Percentiles rank a stretch among this genome's conserved stretches.
Conservation (phyloP, 176 grass and related monocot species). For the Bromus sterilis region DNA sequence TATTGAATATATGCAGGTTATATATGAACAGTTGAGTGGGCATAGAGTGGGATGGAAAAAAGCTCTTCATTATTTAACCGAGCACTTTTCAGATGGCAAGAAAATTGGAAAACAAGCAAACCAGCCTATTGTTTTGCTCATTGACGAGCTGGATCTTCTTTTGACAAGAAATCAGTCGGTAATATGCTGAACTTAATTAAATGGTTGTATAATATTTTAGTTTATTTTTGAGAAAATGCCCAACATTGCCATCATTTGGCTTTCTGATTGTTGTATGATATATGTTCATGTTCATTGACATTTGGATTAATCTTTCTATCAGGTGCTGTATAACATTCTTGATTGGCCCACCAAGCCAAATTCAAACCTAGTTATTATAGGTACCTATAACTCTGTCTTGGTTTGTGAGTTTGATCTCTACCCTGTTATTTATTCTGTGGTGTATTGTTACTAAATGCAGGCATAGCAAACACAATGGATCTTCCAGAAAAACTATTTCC, state of each 20-base stretch:
- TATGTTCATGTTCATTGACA: not conserved
- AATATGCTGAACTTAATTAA: constrained; percentile 26
- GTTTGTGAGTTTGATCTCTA: constrained; percentile 6
- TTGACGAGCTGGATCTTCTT: constrained; percentile 95
- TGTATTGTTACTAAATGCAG: constrained; percentile 42
- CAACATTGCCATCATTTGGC: not conserved
- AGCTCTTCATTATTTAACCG: constrained; percentile 82
- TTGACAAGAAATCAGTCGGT: constrained; percentile 94
- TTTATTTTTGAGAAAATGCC: not conserved
- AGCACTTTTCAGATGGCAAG: constrained; percentile 68
- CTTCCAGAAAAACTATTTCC: constrained; percentile 86
- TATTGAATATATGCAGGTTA: constrained; percentile 43
- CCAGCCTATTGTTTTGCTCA: constrained; percentile 79
- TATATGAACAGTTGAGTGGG: constrained; percentile 82
- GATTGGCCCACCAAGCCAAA: constrained; percentile 88
- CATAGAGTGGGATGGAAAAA: constrained; percentile 90
- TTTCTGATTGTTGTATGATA: no score
- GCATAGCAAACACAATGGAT: constrained; percentile 97
- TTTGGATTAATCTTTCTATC: constrained; percentile 19
- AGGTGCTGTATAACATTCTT: constrained; percentile 98
- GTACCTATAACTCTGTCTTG: constrained; percentile 28
- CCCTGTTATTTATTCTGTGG: constrained; percentile 20
- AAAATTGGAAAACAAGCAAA: constrained; percentile 55
- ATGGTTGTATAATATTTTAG: not conserved
- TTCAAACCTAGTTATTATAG: constrained; percentile 83